Evolutionary conservation across 371 early-diverging fungal species (phyloP), one percentile per base, ranked within the genome.

Genomic region (Circinella minor): DNA sequence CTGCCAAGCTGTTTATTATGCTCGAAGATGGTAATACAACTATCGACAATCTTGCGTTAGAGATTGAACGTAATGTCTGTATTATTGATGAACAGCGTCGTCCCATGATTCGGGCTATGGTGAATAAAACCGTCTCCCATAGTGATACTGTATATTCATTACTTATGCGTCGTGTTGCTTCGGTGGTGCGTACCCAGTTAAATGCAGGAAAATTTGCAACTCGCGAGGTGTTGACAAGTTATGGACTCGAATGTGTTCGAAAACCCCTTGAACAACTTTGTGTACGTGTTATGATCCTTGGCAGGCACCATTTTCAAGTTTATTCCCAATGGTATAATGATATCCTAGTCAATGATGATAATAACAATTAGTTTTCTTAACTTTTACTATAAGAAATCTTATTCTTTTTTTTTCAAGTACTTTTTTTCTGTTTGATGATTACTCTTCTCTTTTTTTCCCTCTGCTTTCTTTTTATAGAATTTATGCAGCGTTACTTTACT

Each of bases 111-210:
- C 78, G 80, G 39, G 78, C 74, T 66, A 92, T 93, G 93, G 90
- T 93, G 13, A 84, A 84, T 48, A 93, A 92, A 78, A 92, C 91
- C 1, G 75, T 94, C 3, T 86, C 87, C 17, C 85, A 87, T 65
- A 78, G 77, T 10, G 93, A 94, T 69, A 85, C 91, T 3, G 86
- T 94, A 8, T 93, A 88, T 70, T 76, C 82, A 0, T 72, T 94
- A 13, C 73, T 94, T 18, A 79, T 82, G 27, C 85, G 93, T 7
- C 84, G 93, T 15, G 75, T 92, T 5, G 85, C 81, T 46, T 70
- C 79, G 0, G 75, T 83, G 10, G 73, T 92, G 27, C 83, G 86
- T 43, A 67, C 76, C 34, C 87, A 86, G 17, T 72, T 94, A 15
- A 83, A 82, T 13, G 78, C 75, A 39, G 89, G 88, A 4, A 70